A percentile compares a stretch with the other conserved stretches of the same genome.
Evolutionary conservation across 2,329 filamentous ascomycete genomes (phyloP).

Genomic region (Aphanocladium album): DNA sequence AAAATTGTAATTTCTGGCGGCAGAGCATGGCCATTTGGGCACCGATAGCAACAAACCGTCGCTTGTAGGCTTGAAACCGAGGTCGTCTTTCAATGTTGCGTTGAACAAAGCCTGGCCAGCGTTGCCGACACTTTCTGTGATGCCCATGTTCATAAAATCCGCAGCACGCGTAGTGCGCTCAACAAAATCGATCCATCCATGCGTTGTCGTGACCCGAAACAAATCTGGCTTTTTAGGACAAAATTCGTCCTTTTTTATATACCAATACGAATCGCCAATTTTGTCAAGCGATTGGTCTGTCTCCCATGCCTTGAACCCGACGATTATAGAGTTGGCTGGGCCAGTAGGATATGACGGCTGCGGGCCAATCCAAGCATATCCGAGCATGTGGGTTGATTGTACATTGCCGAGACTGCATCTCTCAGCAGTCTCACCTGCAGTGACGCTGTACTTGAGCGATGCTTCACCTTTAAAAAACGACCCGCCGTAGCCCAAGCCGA

Average conservation of each 20-base stretch:
- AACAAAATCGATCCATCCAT: not conserved
- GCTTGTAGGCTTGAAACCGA: not conserved
- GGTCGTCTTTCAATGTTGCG: not conserved
- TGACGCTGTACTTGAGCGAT: not conserved
- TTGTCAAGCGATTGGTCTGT: not conserved
- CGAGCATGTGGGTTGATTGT: not conserved
- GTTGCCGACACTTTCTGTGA: not conserved
- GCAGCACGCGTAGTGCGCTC: not conserved
- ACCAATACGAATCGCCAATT: not conserved
- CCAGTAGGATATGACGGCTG: not conserved
- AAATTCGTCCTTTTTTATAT: not conserved
- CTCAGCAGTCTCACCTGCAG: not conserved
- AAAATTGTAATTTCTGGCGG: not conserved
- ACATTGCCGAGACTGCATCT: not conserved
- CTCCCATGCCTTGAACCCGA: not conserved
- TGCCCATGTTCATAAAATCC: not conserved
- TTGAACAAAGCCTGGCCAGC: not conserved
- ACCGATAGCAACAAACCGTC: not conserved
- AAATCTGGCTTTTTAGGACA: not conserved
- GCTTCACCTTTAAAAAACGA: not conserved
- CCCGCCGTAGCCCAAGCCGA: not conserved
- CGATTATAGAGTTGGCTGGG: not conserved
- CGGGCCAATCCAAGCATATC: not conserved
- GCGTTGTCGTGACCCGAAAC: not conserved
- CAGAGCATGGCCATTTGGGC: not conserved